phyloP scores from a whole-genome alignment of 75 land plant genomes.

The Sequoia sempervirens region DNA sequence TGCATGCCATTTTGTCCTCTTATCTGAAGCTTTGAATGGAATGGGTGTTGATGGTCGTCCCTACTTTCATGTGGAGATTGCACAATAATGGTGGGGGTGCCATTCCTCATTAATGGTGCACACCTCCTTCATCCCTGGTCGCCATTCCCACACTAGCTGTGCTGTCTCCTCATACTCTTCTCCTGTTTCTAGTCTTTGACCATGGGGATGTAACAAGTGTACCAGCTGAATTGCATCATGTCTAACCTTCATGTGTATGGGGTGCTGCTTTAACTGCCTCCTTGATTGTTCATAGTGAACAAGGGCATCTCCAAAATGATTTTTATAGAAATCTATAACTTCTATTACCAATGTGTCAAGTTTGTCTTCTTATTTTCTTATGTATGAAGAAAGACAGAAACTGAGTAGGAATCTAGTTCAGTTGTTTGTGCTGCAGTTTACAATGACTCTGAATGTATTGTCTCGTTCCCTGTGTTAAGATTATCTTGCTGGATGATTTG shows the following conservation, averaged over 20 bases:
- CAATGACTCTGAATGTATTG: neutral
- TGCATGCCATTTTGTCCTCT: no score
- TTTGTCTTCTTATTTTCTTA: neutral
- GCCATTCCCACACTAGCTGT: no score
- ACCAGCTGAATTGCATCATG: neutral
- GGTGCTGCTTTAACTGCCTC: neutral
- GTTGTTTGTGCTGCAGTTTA: neutral
- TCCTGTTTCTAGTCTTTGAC: no score
- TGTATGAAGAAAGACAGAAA: neutral
- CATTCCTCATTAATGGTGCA: no score
- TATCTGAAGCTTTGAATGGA: no score
- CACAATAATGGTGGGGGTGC: no score
- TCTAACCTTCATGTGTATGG: neutral
- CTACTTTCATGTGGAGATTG: no score
- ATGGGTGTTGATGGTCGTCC: no score
- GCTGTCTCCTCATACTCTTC: no score
- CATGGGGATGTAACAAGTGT: no score
- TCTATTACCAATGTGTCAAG: neutral
- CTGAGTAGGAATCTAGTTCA: neutral
- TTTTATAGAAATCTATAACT: neutral
- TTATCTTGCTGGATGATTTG: neutral
- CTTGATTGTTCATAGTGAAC: neutral
- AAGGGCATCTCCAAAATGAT: neutral
- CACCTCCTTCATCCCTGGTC: no score
- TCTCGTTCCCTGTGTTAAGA: neutral